Conservation (phyloP, 2,329 filamentous ascomycete species). For the Phoma herbarum region DNA sequence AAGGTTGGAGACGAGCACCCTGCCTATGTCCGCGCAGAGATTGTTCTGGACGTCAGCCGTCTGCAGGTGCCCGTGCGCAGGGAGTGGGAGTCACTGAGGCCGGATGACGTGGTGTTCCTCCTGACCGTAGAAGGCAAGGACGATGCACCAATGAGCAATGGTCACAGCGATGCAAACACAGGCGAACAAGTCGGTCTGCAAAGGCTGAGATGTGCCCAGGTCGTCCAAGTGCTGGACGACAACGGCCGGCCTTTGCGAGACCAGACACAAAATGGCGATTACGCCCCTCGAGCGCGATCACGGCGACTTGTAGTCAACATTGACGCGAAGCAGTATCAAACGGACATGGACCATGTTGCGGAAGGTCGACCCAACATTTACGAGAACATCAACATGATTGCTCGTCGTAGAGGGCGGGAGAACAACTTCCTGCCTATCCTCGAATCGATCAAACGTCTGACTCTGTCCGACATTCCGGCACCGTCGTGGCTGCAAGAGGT, state of each 20-base stretch:
- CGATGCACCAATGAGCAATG: slow-evolving; percentile 63
- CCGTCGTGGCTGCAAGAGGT: slow-evolving; percentile 95
- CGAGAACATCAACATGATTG: slow-evolving; percentile 82
- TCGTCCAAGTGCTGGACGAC: slow-evolving; percentile 87
- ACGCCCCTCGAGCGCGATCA: slow-evolving; percentile 65
- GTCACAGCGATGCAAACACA: slow-evolving; percentile 55
- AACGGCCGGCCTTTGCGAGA: slow-evolving; percentile 78
- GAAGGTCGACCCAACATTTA: slow-evolving; percentile 81
- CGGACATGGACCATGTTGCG: slow-evolving; percentile 72
- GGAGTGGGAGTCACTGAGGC: slow-evolving; percentile 89
- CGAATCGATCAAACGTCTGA: slow-evolving; percentile 87
- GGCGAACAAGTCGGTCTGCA: slow-evolving; percentile 73
- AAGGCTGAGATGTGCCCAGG: slow-evolving; percentile 80
- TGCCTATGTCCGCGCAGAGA: slow-evolving; percentile 85
- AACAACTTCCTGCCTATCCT: slow-evolving; percentile 97
- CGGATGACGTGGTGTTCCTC: slow-evolving; percentile 90
- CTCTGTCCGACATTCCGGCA: slow-evolving; percentile 83
- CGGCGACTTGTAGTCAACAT: slow-evolving; percentile 81
- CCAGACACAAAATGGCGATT: slow-evolving; percentile 68
- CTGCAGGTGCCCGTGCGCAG: slow-evolving; percentile 77
- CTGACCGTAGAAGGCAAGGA: slow-evolving; percentile 74
- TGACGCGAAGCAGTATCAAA: slow-evolving; percentile 79
- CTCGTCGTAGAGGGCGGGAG: slow-evolving; percentile 84
- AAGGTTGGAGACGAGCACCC: slow-evolving; percentile 84
- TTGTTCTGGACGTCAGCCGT: slow-evolving; percentile 82